Evolutionary conservation across 2,329 filamentous ascomycete genomes (phyloP).

Genomic region (Colletotrichum ledebouriae): DNA sequence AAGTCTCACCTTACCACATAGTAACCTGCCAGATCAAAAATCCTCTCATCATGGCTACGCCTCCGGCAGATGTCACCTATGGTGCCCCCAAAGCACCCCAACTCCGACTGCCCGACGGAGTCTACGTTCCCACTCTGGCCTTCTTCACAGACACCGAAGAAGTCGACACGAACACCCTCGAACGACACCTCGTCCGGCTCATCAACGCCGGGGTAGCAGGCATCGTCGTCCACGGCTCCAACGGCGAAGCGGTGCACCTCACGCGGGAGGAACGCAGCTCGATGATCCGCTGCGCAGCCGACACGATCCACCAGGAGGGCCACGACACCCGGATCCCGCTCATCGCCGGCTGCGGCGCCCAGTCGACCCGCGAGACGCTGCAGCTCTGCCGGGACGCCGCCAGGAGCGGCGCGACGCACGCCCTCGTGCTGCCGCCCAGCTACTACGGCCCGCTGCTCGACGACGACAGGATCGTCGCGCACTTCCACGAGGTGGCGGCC

Average conservation of each 20-base stretch:
- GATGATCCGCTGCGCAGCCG: slow-evolving; percentile 77
- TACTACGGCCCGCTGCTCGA: slow-evolving; percentile 76
- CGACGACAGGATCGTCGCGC: slow-evolving; percentile 67
- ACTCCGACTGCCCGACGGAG: slow-evolving; percentile 45
- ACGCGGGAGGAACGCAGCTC: slow-evolving; percentile 76
- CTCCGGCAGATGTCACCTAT: background rate
- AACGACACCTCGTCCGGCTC: slow-evolving; percentile 52
- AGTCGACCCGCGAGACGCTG: slow-evolving; percentile 77
- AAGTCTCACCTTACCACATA: too few species aligned
- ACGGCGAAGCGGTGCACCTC: slow-evolving; percentile 80
- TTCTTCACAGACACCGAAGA: slow-evolving; percentile 55
- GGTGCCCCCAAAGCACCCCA: slow-evolving; percentile 33
- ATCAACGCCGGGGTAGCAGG: slow-evolving; percentile 73
- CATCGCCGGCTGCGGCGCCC: slow-evolving; percentile 77
- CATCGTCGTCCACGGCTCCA: slow-evolving; percentile 78
- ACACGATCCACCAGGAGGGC: slow-evolving; percentile 72
- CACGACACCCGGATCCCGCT: slow-evolving; percentile 75
- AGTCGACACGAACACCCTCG: slow-evolving; percentile 50
- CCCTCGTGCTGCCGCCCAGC: slow-evolving; percentile 75
- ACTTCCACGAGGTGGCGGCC: slow-evolving; percentile 73
- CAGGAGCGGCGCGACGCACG: slow-evolving; percentile 74
- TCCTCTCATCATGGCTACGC: background rate
- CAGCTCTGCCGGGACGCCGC: slow-evolving; percentile 75
- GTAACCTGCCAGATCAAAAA: background rate
- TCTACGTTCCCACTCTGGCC: slow-evolving; percentile 55